These are phyloP conservation scores for Russula sp. DNA, from an alignment of 768 basidiomycete species.

Conservation along the genomic window DNA sequence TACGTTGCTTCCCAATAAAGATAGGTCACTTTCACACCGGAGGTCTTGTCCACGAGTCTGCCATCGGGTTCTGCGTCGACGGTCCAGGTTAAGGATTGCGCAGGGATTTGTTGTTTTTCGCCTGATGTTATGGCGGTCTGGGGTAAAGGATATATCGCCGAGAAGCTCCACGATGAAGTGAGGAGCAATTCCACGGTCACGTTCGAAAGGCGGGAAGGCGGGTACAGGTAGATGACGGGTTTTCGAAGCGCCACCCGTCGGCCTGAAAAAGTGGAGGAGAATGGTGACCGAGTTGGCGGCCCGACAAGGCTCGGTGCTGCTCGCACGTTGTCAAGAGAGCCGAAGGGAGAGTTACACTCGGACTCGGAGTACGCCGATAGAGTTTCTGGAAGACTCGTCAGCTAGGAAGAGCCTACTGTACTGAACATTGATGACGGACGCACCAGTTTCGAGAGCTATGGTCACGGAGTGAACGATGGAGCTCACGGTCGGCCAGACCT, in stretches of 20 bases:
- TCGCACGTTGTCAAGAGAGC: no score
- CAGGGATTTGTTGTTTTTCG: background rate
- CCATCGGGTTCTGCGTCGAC: no score
- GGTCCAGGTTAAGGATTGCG: constrained; percentile 11
- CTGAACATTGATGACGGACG: no score
- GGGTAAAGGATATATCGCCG: constrained; percentile 11
- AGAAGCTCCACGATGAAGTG: constrained; percentile 14
- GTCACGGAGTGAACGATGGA: background rate
- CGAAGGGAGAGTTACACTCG: no score
- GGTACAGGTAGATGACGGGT: constrained; percentile 22
- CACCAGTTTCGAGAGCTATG: constrained; percentile 12
- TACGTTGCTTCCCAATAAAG: constrained; percentile 22
- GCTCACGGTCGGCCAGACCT: constrained; percentile 3
- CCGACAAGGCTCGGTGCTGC: no score
- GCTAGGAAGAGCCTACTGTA: background rate
- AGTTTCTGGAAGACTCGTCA: background rate
- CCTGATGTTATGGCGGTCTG: background rate
- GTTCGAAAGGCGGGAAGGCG: constrained; percentile 8
- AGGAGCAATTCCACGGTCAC: constrained; percentile 13
- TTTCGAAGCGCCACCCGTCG: constrained; percentile 4
- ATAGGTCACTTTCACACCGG: constrained; percentile 15
- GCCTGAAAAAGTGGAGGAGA: background rate
- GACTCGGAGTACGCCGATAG: background rate
- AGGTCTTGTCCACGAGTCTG: no score
- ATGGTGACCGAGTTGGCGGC: no score